Evolutionary conservation across 1,284 basidiomycete species (phyloP).

Genomic region (Puccinia hordei): DNA sequence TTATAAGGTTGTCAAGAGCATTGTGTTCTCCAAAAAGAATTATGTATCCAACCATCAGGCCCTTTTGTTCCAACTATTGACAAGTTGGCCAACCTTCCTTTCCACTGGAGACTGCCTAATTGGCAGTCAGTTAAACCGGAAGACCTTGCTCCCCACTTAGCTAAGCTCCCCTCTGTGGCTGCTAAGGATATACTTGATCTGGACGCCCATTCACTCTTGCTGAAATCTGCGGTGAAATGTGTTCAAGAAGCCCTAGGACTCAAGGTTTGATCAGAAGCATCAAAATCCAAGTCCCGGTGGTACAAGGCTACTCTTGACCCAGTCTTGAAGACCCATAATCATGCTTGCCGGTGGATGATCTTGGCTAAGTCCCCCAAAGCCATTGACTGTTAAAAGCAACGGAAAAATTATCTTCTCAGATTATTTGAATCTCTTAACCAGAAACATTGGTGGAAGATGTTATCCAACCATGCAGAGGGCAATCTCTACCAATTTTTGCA

Average conservation of each 20-base stretch:
- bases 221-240: too few species aligned
- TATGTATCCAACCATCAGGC: too few species aligned
- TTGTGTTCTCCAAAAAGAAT: not conserved
- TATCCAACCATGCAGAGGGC: too few species aligned
- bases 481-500: too few species aligned
- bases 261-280: not conserved
- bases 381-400: not conserved
- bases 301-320: slow-evolving; percentile 5
- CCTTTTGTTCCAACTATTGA: too few species aligned
- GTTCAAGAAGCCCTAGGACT: not conserved
- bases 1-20: not conserved
- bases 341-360: not conserved
- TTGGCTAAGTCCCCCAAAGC: not conserved
- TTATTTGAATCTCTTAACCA: not conserved
- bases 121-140: too few species aligned
- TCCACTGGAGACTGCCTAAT: too few species aligned
- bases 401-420: not conserved
- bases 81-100: too few species aligned
- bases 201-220: too few species aligned
- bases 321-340: not conserved
- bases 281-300: slow-evolving; percentile 14
- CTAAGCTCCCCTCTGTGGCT: too few species aligned
- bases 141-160: too few species aligned
- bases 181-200: too few species aligned
- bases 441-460: not conserved